Evolutionary conservation across 805 yeast genomes (phyloP).

Genomic region (Wickerhamiella musiphila): DNA sequence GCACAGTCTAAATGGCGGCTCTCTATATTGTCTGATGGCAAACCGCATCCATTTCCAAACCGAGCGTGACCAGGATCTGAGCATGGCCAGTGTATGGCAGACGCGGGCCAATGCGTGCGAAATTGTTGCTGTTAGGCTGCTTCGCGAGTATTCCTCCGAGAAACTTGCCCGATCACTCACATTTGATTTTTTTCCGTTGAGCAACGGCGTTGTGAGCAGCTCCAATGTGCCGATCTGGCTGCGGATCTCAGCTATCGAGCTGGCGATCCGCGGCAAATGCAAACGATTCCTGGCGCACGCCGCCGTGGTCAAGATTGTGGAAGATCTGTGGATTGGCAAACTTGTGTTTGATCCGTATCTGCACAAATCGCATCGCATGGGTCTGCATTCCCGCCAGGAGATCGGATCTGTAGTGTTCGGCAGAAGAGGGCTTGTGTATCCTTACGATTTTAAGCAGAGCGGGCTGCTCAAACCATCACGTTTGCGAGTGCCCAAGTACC

Average conservation of each 20-base stretch:
- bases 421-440: conserved; percentile 21
- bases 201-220: conserved; percentile 19
- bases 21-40: conserved; percentile 25
- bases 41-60: conserved; percentile 23
- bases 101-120: conserved; percentile 38
- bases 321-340: conserved; percentile 36
- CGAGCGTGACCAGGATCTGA: conserved; percentile 20
- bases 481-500: conserved; percentile 24
- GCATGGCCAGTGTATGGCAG: conserved; percentile 19
- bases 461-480: conserved; percentile 23
- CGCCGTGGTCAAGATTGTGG: conserved; percentile 28
- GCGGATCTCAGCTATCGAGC: conserved; percentile 30
- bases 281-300: conserved; percentile 37
- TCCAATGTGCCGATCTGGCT: conserved; percentile 19
- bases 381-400: conserved; percentile 12
- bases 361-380: conserved; percentile 21
- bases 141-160: conserved; percentile 26
- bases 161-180: conserved; percentile 31
- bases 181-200: conserved; percentile 29
- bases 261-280: conserved; percentile 34
- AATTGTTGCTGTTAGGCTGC: conserved; percentile 31
- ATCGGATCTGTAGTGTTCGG: conserved; percentile 15
- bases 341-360: conserved; percentile 25
- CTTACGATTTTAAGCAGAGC: conserved; percentile 21
- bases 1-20: conserved; percentile 18